Conservation (phyloP, 164 flowering plant genomes). For the Stephania cephalantha region DNA sequence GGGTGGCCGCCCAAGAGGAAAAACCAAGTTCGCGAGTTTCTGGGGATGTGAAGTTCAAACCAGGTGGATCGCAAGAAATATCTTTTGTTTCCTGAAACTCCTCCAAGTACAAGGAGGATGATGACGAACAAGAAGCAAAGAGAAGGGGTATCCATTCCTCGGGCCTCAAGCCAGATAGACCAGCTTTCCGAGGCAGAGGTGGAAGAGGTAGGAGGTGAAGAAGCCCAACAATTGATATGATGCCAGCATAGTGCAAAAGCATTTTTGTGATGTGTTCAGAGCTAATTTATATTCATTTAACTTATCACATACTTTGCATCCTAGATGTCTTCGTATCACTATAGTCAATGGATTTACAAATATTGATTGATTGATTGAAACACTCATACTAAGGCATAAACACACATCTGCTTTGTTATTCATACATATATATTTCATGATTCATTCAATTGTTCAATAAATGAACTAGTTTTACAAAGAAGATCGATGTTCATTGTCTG, state of each 20-base stretch:
- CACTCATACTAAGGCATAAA: too few species aligned
- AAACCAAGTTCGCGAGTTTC: slow-evolving; percentile 19
- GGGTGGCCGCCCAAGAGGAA: slow-evolving; percentile 47
- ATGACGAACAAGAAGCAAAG: slow-evolving; percentile 35
- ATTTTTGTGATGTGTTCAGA: neutral
- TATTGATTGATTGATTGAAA: too few species aligned
- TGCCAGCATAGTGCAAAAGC: neutral
- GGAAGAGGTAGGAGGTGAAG: slow-evolving; percentile 20
- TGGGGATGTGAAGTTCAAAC: slow-evolving; percentile 52
- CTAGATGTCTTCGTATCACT: too few species aligned
- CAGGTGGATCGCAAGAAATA: slow-evolving; percentile 86
- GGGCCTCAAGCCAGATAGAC: slow-evolving; percentile 47
- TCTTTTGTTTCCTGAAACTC: slow-evolving; percentile 56
- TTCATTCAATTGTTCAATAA: neutral
- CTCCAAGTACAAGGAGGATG: slow-evolving; percentile 51
- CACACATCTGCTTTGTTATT: too few species aligned
- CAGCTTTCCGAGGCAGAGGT: slow-evolving; percentile 36
- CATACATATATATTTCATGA: too few species aligned
- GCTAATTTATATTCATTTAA: too few species aligned
- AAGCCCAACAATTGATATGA: too few species aligned
- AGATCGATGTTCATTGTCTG: neutral
- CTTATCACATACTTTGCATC: too few species aligned
- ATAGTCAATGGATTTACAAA: too few species aligned
- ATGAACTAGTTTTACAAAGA: neutral
- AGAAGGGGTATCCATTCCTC: slow-evolving; percentile 78